Conservation (phyloP, 163 green algal species). For the Coccomyxa subellipsoidea region DNA sequence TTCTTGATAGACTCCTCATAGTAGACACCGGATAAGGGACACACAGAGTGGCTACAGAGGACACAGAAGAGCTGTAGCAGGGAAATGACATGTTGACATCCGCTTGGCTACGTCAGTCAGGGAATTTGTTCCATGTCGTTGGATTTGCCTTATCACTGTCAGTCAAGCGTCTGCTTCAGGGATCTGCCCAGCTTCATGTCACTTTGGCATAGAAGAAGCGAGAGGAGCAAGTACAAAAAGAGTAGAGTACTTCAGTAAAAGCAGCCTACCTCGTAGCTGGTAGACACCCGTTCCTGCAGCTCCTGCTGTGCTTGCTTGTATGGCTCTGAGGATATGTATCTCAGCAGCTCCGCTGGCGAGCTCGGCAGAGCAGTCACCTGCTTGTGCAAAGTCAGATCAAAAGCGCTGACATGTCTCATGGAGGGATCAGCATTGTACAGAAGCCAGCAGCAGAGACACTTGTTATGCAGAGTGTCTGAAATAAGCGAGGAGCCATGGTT, state of each 20-base stretch:
- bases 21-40: too few species aligned
- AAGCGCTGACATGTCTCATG: too few species aligned
- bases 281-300: constrained; percentile 27
- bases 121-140: background rate
- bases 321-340: constrained; percentile 38
- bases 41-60: too few species aligned
- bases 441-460: too few species aligned
- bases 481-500: too few species aligned
- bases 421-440: too few species aligned
- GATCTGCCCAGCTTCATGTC: too few species aligned
- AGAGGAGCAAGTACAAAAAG: background rate
- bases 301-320: constrained; percentile 38
- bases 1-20: too few species aligned
- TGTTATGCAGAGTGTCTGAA: too few species aligned
- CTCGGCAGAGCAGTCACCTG: constrained; percentile 5
- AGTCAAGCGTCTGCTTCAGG: too few species aligned
- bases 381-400: background rate
- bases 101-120: background rate
- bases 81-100: background rate
- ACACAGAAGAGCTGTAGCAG: background rate
- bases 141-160: too few species aligned
- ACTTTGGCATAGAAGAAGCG: background rate
- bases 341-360: constrained; percentile 45
- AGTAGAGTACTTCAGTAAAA: background rate
- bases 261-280: constrained; percentile 46